A percentile compares a stretch with the other conserved stretches of the same genome.
phyloP scores from a whole-genome alignment of 495 filamentous ascomycete genomes.

The Clohesyomyces aquaticus region DNA sequence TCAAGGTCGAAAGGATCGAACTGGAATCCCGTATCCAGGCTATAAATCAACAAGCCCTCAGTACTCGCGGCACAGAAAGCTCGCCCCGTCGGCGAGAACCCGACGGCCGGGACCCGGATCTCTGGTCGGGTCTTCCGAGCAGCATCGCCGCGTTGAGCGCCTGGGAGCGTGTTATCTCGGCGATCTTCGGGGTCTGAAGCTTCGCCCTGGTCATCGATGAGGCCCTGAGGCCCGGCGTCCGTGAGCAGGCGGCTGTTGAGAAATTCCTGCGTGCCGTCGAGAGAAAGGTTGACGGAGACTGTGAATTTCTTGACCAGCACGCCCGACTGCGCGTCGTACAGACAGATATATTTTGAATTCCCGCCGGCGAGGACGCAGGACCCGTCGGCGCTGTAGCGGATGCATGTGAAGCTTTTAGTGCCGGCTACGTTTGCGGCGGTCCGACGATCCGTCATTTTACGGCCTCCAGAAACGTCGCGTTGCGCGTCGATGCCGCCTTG shows the following conservation, averaged over 20 bases:
- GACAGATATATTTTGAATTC: slow-evolving; percentile 95
- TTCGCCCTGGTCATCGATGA: slow-evolving; percentile 86
- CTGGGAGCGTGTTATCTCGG: slow-evolving; percentile 82
- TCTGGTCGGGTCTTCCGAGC: slow-evolving; percentile 74
- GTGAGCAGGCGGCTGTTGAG: slow-evolving; percentile 89
- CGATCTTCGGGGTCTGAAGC: slow-evolving; percentile 86
- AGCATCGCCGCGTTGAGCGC: slow-evolving; percentile 83
- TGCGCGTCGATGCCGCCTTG: slow-evolving; percentile 80
- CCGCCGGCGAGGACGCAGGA: slow-evolving; percentile 86
- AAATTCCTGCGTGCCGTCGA: slow-evolving; percentile 95
- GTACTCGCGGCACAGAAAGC: slow-evolving; percentile 94
- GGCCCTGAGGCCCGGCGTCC: slow-evolving; percentile 80
- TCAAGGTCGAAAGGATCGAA: slow-evolving; percentile 98
- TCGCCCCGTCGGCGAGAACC: slow-evolving; percentile 85
- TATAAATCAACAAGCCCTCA: slow-evolving; percentile 91
- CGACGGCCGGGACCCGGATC: slow-evolving; percentile 81
- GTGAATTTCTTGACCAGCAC: slow-evolving; percentile 93
- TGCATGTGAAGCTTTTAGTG: slow-evolving; percentile 84
- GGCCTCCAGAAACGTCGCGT: slow-evolving; percentile 89
- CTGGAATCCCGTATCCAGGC: slow-evolving; percentile 69
- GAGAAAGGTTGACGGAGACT: slow-evolving; percentile 87
- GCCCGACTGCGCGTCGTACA: slow-evolving; percentile 88
- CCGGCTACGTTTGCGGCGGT: slow-evolving; percentile 88
- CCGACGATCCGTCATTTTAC: slow-evolving; percentile 80
- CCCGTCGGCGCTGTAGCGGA: slow-evolving; percentile 89